phyloP scores from a whole-genome alignment of 2,329 filamentous ascomycete genomes.

The Aspergillus aculeatinus region DNA sequence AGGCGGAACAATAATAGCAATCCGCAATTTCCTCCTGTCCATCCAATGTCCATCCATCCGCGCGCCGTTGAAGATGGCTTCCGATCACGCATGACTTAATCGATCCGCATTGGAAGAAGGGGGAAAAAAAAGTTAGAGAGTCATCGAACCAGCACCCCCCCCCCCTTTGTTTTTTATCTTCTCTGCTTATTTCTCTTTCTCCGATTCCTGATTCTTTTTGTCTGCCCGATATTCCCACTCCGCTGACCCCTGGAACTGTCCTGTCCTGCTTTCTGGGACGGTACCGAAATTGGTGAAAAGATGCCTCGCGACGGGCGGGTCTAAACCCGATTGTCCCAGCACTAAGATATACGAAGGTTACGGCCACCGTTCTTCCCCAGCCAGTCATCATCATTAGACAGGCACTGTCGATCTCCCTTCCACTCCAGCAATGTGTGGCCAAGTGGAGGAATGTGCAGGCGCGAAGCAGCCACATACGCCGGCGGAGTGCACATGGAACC shows the following conservation, averaged over 20 bases:
- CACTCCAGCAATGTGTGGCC: not conserved
- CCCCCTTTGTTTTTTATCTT: not conserved
- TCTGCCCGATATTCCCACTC: not conserved
- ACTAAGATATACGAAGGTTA: constrained; percentile 1
- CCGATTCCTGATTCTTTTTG: not conserved
- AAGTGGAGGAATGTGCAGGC: not conserved
- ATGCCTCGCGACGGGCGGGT: constrained; percentile 5
- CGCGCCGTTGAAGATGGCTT: not conserved
- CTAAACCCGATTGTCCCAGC: not conserved
- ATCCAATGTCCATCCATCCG: not conserved
- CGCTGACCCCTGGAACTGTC: constrained; percentile 11
- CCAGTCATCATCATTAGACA: not conserved
- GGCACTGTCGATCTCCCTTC: not conserved
- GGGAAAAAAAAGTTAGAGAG: too few species aligned
- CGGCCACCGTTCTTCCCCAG: not conserved
- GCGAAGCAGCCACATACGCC: not conserved
- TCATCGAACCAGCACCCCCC: not conserved
- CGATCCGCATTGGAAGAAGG: not conserved
- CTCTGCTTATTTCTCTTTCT: not conserved
- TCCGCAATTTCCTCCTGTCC: not conserved
- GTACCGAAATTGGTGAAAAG: constrained; percentile 3
- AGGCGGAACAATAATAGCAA: not conserved
- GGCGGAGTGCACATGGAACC: not conserved
- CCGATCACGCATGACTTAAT: not conserved
- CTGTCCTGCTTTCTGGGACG: constrained; percentile 4